Conservation (phyloP, 306 rosid genomes). For the Canavalia gladiata region DNA sequence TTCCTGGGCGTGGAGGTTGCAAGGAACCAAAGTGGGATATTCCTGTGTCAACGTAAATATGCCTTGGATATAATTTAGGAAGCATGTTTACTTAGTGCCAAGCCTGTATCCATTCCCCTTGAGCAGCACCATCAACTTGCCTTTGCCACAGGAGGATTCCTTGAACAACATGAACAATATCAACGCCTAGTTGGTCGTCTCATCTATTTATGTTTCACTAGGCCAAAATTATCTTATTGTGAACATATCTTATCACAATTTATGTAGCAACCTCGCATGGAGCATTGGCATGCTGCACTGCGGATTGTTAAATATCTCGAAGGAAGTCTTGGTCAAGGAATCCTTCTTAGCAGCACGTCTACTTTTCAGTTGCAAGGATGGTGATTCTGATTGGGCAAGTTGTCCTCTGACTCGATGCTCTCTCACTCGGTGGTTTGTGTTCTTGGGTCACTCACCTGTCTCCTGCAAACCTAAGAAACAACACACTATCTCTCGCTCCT, state of each 20-base stretch:
- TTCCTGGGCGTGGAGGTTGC: too few relatives aligned
- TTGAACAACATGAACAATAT: not conserved
- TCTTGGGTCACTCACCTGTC: not conserved
- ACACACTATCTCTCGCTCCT: not conserved
- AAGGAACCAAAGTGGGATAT: too few relatives aligned
- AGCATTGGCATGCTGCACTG: not conserved
- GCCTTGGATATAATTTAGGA: not conserved
- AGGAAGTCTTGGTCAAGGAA: not conserved
- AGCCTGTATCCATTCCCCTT: not conserved
- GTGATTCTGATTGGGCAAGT: not conserved
- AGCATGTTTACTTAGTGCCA: not conserved
- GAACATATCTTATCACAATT: too few relatives aligned
- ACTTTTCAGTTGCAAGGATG: not conserved
- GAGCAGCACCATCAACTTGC: not conserved
- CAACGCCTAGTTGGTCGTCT: too few relatives aligned
- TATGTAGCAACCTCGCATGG: too few relatives aligned
- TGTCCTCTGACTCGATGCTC: not conserved
- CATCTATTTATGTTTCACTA: too few relatives aligned
- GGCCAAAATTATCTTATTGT: too few relatives aligned
- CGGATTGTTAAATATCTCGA: not conserved
- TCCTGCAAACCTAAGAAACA: not conserved
- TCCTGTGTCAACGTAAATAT: too few relatives aligned
- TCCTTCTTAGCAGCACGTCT: not conserved
- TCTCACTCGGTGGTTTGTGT: not conserved
- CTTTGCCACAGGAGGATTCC: not conserved